phyloP scores from a whole-genome alignment of 768 basidiomycete species.

The Baorangia bicolor region DNA sequence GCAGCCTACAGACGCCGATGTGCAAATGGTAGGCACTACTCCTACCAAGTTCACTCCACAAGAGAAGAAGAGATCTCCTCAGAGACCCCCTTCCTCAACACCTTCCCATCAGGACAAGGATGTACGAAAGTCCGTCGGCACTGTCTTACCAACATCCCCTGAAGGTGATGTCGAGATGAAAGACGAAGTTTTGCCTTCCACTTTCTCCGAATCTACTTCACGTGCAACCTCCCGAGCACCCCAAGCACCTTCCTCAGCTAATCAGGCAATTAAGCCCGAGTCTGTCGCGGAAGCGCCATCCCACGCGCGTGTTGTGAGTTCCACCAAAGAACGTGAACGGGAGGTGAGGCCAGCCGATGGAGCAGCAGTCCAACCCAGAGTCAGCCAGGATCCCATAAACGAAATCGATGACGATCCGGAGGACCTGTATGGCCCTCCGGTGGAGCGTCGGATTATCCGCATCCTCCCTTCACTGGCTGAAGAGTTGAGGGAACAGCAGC shows the following conservation, averaged over 20 bases:
- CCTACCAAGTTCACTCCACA: not conserved
- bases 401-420: constrained; percentile 23
- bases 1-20: not conserved
- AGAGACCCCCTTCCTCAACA: not conserved
- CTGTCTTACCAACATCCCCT: not conserved
- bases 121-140: not conserved
- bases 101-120: not conserved
- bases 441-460: constrained; percentile 25
- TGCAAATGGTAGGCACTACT: not conserved
- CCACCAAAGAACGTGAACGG: not conserved
- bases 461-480: constrained; percentile 27
- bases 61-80: not conserved
- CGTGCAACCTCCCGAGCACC: not conserved
- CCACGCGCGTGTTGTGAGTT: not conserved
- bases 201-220: not conserved
- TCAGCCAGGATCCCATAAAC: not conserved
- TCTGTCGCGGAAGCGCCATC: not conserved
- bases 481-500: constrained; percentile 25
- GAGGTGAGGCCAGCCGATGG: not conserved
- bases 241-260: not conserved
- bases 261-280: not conserved
- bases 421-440: constrained; percentile 29
- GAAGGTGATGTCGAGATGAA: constrained; percentile 17
- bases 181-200: not conserved
- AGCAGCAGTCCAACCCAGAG: not conserved